Evolutionary conservation across 257 asterid genomes (phyloP), one percentile per base, ranked within the genome.

Genomic region (Thymus mandschuricus): DNA sequence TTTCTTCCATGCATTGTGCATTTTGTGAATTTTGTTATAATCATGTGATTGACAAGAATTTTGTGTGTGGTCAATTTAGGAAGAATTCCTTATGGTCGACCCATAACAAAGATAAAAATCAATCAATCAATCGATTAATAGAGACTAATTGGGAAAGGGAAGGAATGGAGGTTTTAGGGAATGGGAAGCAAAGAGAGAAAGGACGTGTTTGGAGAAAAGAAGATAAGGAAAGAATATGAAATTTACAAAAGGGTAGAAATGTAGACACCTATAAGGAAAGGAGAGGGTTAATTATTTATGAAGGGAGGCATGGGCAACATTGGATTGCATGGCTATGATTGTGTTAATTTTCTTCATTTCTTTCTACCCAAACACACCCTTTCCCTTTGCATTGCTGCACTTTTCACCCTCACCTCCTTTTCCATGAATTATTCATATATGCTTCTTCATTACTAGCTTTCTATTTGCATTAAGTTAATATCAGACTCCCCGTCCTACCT

Each of bases 131-230:
- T 3, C 5, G 6, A 38, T 3, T 38, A 6, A 38, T 8, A 8
- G 61, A 3, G 21, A 21, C 21, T 21, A 21, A 21, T 21, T 21
- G 15, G 70, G 49, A 30, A 35, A 38, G 34, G 50, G 54, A 21
- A 54, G 69, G 69, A 30, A 71, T 62, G 75, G 75, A 67, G 70
- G 63, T 66, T 71, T 51, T 66, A 52, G 74, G 71, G 75, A 70
- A 55, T 31, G 70, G 48, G 72, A 54, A 34, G 27, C 5, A 6
- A 6, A 57, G 10, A 49, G 29, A 49, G 29, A 59, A 52, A 60
- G 31, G 45, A 35, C 41, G 33, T 12, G 33, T 49, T 11, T 60
- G 28, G 48, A 45, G 7, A 76, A 60, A 49, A 15, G 3, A 13
- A 31, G n/a, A n/a, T 11, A 33, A 66, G 50, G 21, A 21, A 30